phyloP scores from a whole-genome alignment of 176 grass and related monocot species.

The Aegilops longissima region DNA sequence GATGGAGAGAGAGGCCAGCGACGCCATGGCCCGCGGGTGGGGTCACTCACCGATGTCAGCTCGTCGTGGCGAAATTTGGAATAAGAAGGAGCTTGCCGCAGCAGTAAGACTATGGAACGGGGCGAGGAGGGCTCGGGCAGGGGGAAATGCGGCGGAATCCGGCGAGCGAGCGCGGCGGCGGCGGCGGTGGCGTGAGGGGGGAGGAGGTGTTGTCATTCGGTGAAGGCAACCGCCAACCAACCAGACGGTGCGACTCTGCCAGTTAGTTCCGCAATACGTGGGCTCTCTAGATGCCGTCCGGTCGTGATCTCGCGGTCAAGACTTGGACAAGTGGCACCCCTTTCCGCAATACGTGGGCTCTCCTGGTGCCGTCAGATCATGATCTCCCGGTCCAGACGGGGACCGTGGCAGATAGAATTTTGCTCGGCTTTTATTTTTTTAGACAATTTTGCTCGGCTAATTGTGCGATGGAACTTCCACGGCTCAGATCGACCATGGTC shows the following conservation, averaged over 20 bases:
- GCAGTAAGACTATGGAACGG: not conserved
- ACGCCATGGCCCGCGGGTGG: conserved; percentile 31
- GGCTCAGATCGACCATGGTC: not conserved
- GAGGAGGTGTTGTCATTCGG: conserved; percentile 9
- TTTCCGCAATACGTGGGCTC: not conserved
- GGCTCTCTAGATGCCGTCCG: not conserved
- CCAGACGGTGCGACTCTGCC: not conserved
- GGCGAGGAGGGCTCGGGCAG: not conserved
- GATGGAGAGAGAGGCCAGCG: conserved; percentile 13
- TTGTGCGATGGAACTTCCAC: not conserved
- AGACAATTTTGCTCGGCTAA: not conserved
- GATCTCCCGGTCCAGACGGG: not conserved
- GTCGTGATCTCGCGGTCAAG: not conserved
- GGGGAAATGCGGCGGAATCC: not conserved
- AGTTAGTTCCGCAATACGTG: not conserved
- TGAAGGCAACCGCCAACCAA: conserved; percentile 21
- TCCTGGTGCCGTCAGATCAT: not conserved
- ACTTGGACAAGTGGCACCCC: not conserved
- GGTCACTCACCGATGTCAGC: not conserved
- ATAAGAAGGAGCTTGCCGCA: not conserved
- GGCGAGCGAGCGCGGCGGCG: conserved; percentile 19
- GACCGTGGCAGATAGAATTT: not conserved
- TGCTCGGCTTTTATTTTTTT: not conserved
- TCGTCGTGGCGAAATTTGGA: not conserved
- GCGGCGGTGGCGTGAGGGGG: conserved; percentile 1